phyloP scores from a whole-genome alignment of 345 rosid species.

The Camelina neglecta region DNA sequence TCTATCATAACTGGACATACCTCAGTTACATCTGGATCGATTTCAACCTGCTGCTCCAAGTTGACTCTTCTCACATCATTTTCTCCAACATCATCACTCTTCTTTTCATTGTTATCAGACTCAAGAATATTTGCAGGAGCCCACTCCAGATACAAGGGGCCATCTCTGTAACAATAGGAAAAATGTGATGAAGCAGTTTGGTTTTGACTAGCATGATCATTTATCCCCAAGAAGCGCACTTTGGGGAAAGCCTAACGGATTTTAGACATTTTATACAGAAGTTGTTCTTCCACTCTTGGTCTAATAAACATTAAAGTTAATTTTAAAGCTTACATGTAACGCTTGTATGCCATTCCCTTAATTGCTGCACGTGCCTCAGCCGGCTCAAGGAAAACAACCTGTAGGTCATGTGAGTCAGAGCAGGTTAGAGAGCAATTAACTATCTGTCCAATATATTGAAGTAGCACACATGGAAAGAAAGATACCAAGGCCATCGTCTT shows the following conservation, averaged over 20 bases:
- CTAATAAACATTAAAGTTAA: slow-evolving; percentile 18
- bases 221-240: slow-evolving; percentile 16
- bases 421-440: slow-evolving; percentile 15
- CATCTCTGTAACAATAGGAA: slow-evolving; percentile 67
- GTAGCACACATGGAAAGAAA: background rate
- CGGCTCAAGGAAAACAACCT: slow-evolving; percentile 93
- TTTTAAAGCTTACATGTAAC: slow-evolving; percentile 70
- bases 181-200: slow-evolving; percentile 25
- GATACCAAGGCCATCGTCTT: slow-evolving; percentile 92
- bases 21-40: slow-evolving; percentile 88
- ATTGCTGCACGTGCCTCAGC: slow-evolving; percentile 90
- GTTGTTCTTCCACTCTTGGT: slow-evolving; percentile 7
- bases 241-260: background rate
- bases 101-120: slow-evolving; percentile 48
- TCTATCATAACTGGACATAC: slow-evolving; percentile 44
- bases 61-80: slow-evolving; percentile 64
- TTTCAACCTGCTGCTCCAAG: slow-evolving; percentile 68
- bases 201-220: slow-evolving; percentile 4
- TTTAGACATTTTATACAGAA: slow-evolving; percentile 5
- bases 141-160: slow-evolving; percentile 93
- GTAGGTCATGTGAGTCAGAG: slow-evolving; percentile 35
- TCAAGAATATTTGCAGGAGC: slow-evolving; percentile 77
- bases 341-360: slow-evolving; percentile 85
- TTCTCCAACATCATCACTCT: slow-evolving; percentile 57
- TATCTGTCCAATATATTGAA: background rate